phyloP scores from a whole-genome alignment of 2,329 filamentous ascomycete genomes.

The Aquanectria penicillioides region DNA sequence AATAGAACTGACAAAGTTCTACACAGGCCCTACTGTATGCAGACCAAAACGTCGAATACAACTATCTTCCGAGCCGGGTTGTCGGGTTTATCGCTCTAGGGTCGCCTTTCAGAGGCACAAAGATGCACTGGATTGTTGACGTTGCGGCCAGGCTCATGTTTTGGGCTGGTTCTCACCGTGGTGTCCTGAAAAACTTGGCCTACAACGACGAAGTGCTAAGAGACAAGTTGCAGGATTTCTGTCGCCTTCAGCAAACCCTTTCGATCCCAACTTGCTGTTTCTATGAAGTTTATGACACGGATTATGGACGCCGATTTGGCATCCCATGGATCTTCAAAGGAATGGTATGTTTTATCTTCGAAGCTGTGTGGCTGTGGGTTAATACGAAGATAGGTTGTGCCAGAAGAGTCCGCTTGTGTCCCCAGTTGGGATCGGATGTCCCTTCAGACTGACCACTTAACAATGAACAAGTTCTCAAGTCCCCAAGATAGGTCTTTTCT shows the following conservation, averaged over 20 bases:
- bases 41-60: conserved; percentile 16
- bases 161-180: conserved; percentile 26
- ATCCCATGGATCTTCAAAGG: conserved; percentile 8
- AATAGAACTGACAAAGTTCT: neutral
- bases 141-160: conserved; percentile 13
- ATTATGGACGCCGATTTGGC: conserved; percentile 22
- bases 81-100: conserved; percentile 29
- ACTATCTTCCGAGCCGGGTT: conserved; percentile 4
- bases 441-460: conserved; percentile 16
- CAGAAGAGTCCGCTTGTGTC: conserved; percentile 16
- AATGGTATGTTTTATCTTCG: conserved; percentile 14
- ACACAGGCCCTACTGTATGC: conserved; percentile 30
- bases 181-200: conserved; percentile 22
- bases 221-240: conserved; percentile 32
- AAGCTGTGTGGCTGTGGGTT: neutral
- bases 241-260: conserved; percentile 15
- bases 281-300: conserved; percentile 28
- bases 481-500: no score
- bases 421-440: neutral
- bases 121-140: conserved; percentile 13
- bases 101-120: conserved; percentile 28
- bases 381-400: conserved; percentile 1
- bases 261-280: conserved; percentile 26
- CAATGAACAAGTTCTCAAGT: conserved; percentile 22
- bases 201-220: conserved; percentile 23